Base-by-base conservation (phyloP, 106 monocot genomes). In the Acorus calamus region DNA sequence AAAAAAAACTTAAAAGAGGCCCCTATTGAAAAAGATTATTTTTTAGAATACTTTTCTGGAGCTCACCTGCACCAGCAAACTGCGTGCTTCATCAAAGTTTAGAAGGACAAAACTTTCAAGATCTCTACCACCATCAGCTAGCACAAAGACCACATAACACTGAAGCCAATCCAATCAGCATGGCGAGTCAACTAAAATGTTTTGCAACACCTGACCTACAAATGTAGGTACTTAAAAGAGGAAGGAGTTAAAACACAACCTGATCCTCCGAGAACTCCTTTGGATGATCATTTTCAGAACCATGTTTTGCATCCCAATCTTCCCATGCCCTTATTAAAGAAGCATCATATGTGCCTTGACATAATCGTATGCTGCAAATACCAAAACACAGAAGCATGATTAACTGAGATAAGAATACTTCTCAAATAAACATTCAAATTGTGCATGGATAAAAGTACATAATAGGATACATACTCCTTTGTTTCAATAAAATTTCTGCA, bases 261-360 rank as follows among this genome's bases (percentile, higher is more conserved):
- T 96, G 96, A 11, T 76, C 55, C 42, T 88, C 79, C 44, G 76
- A 46, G 69, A 98, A 98, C 5, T 83, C 90, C 48, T 71, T 79
- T 7, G 96, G 96, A 79, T 98, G 85, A 61, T 92, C 96, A 81
- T 98, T 98, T 69, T 91, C 91, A 54, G 96, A 96, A 53, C 71
- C 69, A 77, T 91, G 61, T 47, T 75, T 73, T 4, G 77, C 74
- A 77, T 98, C 96, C 88, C 91, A 98, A 5, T 81, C 68, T 75
- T 98, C 96, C 96, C 96, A 98, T 54, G 91, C 87, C 57, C 52
- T 76, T 47, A 91, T 76, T 44, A 98, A 69, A 47, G 52, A 53
- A 60, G 63, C 56, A 71, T 75, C 78, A 67, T 98, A 98, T n/a
- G 63, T 13, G 52, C 96, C 96, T 81, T 77, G 71, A 60, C 88